Base-by-base conservation (phyloP, 139 green algal species). In the Chloropicon primus region DNA sequence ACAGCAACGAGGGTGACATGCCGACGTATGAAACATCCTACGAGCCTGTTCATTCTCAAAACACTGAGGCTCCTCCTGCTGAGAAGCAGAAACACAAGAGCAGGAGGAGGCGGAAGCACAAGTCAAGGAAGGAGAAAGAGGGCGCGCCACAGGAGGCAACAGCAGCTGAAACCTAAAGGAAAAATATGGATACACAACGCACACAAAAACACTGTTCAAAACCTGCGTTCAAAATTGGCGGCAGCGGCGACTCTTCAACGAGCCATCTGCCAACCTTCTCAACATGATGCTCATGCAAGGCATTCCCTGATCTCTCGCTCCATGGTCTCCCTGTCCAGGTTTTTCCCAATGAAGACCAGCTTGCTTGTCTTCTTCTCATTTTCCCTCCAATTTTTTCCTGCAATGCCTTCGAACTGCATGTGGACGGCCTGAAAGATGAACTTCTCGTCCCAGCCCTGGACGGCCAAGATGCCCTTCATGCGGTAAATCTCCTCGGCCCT, bases 401-500 rank as follows among this genome's bases (percentile, higher is more conserved):
- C 89, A 2, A 84, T 82, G 25, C 94, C 93, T 81, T 97, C 91
- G 81, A 98, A 98, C 74, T 97, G 84, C 78, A 84, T 87, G 85
- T 98, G 94, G 78, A 98, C 94, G 22, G 89, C 93, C 88, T 97
- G 91, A 82, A 96, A 97, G 24, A 98, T 89, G 74, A 96, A 97
- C 24, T 89, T 83, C 73, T 90, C 86, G 22, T 92, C 83, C 2
- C 84, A 87, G 28, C 83, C 87, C 10, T 85, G 74, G 54, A 97
- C 94, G 73, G 90, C 80, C 26, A 97, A 82, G 75, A 97, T 88
- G 25, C 94, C 94, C 91, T 98, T 98, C 87, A 96, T 97, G 72
- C 94, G 90, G 84, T 93, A 98, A 10, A 98, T 80, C 82, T 98
- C 93, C 74, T 98, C 92, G 22, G 79, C 83, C 2, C 89, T 81